Evolutionary conservation across 176 grass and related monocot species (phyloP).

Genomic region (Pontederia paniculata): DNA sequence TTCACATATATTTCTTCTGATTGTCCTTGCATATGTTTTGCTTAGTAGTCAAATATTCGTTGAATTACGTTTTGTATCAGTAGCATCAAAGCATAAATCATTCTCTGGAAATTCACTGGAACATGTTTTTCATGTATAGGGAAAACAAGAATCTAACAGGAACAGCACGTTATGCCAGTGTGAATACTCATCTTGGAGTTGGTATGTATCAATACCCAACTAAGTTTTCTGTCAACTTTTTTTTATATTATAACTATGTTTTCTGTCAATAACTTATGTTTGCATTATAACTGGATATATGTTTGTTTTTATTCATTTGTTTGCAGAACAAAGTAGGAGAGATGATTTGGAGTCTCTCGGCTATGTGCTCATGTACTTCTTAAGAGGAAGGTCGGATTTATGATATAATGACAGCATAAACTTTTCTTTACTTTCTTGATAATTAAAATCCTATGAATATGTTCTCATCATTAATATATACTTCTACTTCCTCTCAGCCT

Average conservation of each 20-base stretch:
- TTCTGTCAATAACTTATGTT: too few species aligned
- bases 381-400: slow-evolving; percentile 61
- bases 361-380: slow-evolving; percentile 88
- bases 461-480: not conserved
- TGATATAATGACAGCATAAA: not conserved
- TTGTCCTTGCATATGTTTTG: too few species aligned
- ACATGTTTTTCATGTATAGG: slow-evolving; percentile 17
- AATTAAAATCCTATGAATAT: not conserved
- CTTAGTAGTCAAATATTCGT: too few species aligned
- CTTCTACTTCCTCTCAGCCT: slow-evolving; percentile 25
- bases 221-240: too few species aligned
- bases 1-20: too few species aligned
- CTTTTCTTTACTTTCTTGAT: not conserved
- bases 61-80: too few species aligned
- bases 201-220: slow-evolving; percentile 34
- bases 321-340: slow-evolving; percentile 71
- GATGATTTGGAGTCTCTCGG: slow-evolving; percentile 81
- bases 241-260: too few species aligned
- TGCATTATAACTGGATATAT: too few species aligned
- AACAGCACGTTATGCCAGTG: slow-evolving; percentile 85
- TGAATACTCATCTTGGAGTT: slow-evolving; percentile 99
- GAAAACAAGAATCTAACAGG: slow-evolving; percentile 89
- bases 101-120: too few species aligned
- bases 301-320: not conserved
- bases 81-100: too few species aligned